phyloP scores from a whole-genome alignment of 2,329 filamentous ascomycete genomes.

The Rachicladosporium sp. region DNA sequence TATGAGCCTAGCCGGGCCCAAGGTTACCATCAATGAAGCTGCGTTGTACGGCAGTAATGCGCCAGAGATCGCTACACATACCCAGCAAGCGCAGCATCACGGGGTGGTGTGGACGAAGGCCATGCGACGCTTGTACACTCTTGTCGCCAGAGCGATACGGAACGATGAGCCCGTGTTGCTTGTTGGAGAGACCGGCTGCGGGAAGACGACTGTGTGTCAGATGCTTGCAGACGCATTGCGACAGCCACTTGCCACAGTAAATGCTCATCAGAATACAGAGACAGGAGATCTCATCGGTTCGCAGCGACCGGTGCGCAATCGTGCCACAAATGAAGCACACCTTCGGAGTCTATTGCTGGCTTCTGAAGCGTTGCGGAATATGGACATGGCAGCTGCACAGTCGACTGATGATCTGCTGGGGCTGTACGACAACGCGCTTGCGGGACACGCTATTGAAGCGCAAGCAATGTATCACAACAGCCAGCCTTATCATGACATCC shows the following conservation, averaged over 20 bases:
- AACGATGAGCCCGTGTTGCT: slow-evolving; percentile 91
- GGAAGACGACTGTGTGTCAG: slow-evolving; percentile 94
- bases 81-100: slow-evolving; percentile 36
- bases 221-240: slow-evolving; percentile 69
- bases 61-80: slow-evolving; percentile 25
- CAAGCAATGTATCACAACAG: slow-evolving; percentile 8
- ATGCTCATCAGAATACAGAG: slow-evolving; percentile 96
- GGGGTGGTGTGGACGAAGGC: slow-evolving; percentile 87
- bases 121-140: slow-evolving; percentile 80
- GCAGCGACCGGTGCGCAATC: slow-evolving; percentile 80
- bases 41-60: slow-evolving; percentile 51
- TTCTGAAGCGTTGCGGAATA: slow-evolving; percentile 16
- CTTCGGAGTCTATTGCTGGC: slow-evolving; percentile 49
- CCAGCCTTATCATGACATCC: slow-evolving; percentile 23
- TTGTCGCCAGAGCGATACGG: slow-evolving; percentile 73
- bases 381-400: slow-evolving; percentile 11
- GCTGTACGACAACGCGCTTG: slow-evolving; percentile 39
- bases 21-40: slow-evolving; percentile 63
- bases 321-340: slow-evolving; percentile 55
- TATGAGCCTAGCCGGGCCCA: slow-evolving; percentile 47
- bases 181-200: slow-evolving; percentile 92
- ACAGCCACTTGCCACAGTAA: slow-evolving; percentile 75
- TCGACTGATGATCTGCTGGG: slow-evolving; percentile 45
- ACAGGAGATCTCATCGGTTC: slow-evolving; percentile 95
- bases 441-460: slow-evolving; percentile 25